A percentile compares a stretch with the other conserved stretches of the same genome.
These are phyloP conservation scores for Annulohypoxylon maeteangense DNA, from an alignment of 495 filamentous ascomycete genomes.

Conservation along the genomic window DNA sequence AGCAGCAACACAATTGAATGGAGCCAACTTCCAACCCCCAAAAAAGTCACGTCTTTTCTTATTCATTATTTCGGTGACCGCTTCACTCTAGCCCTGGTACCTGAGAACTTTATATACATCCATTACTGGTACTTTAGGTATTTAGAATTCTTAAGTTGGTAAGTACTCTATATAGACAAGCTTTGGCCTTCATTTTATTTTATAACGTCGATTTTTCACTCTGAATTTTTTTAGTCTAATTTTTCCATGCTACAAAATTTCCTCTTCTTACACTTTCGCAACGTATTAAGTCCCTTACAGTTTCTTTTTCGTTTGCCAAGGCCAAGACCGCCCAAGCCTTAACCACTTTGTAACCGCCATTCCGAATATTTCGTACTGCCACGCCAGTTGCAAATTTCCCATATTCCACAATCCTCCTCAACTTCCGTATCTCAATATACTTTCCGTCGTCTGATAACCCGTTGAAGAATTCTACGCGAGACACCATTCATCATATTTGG, in stretches of 20 bases:
- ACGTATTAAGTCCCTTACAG: neutral
- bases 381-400: neutral
- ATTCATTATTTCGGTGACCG: conserved; percentile 38
- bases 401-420: conserved; percentile 9
- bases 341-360: neutral
- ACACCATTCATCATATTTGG: conserved; percentile 14
- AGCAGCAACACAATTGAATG: conserved; percentile 16
- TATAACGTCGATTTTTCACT: neutral
- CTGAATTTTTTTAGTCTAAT: neutral
- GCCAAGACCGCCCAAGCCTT: conserved; percentile 5
- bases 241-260: neutral
- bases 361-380: neutral
- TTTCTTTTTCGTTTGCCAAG: conserved; percentile 6
- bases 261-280: neutral
- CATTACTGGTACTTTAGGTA: neutral
- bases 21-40: conserved; percentile 32
- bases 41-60: conserved; percentile 26
- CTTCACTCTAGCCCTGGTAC: conserved; percentile 9
- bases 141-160: neutral
- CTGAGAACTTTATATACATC: neutral
- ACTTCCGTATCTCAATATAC: conserved; percentile 13
- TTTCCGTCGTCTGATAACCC: conserved; percentile 15
- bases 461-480: conserved; percentile 41
- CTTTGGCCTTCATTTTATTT: neutral
- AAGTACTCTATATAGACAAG: neutral